Conservation (phyloP, 306 rosid genomes). For the Mimosa pudica region DNA sequence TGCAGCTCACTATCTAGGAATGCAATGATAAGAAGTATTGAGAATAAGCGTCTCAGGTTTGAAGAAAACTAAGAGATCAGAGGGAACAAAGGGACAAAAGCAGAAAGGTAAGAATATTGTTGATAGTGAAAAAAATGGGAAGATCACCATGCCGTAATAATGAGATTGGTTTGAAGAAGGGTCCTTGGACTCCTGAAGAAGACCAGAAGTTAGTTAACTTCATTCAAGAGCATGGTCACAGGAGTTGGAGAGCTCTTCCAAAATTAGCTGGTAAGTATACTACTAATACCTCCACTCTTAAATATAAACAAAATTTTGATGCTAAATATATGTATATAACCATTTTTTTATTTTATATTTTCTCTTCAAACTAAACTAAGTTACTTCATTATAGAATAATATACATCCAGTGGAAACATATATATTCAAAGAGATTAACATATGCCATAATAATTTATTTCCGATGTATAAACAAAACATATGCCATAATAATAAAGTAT, state of each 20-base stretch:
- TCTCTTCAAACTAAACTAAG: too few species aligned
- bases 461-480: too few species aligned
- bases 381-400: too few species aligned
- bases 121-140: constrained; percentile 24
- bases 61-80: not conserved
- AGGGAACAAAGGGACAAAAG: not conserved
- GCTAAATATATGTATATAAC: too few species aligned
- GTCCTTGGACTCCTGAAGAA: constrained; percentile 48
- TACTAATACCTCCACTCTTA: too few species aligned
- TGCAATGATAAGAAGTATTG: not conserved
- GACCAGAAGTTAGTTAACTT: constrained; percentile 37
- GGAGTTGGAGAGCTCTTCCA: constrained; percentile 47
- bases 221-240: constrained; percentile 38
- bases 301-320: too few species aligned
- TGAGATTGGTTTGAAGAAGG: constrained; percentile 45
- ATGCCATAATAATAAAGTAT: too few species aligned
- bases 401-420: too few species aligned
- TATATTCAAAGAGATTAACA: too few species aligned
- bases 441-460: too few species aligned
- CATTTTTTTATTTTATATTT: too few species aligned
- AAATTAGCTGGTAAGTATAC: constrained; percentile 37
- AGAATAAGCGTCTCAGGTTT: constrained; percentile 16
- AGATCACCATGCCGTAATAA: constrained; percentile 43
- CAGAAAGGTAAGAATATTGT: not conserved
- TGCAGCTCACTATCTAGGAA: constrained; percentile 24